phyloP scores from a whole-genome alignment of 371 early-diverging fungal genomes.

The Rhizopus arrhizus region DNA sequence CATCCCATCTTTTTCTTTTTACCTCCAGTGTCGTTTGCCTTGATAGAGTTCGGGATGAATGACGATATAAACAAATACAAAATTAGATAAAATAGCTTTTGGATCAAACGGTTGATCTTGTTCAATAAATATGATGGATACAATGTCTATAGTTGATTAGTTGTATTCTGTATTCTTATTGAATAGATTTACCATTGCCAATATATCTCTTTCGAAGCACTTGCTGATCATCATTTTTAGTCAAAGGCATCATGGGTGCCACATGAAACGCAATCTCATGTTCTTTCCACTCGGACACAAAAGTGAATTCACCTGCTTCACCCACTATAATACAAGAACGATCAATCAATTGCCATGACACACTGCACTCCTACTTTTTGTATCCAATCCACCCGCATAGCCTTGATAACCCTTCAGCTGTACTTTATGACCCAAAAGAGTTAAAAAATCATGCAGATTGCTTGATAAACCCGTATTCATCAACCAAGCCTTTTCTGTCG shows the following conservation, averaged over 20 bases:
- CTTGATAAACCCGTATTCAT: slow-evolving; percentile 64
- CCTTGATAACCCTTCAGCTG: slow-evolving; percentile 76
- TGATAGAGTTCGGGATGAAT: slow-evolving; percentile 48
- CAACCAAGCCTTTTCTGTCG: slow-evolving; percentile 79
- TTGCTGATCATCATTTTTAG: slow-evolving; percentile 72
- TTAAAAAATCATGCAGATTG: slow-evolving; percentile 65
- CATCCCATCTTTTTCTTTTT: neutral
- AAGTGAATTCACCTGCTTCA: slow-evolving; percentile 73
- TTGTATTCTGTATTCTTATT: too few species aligned
- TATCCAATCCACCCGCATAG: slow-evolving; percentile 84
- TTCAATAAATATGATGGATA: slow-evolving; percentile 72
- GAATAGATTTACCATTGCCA: slow-evolving; percentile 69
- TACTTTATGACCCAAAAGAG: slow-evolving; percentile 72
- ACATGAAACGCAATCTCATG: slow-evolving; percentile 88
- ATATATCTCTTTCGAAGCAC: slow-evolving; percentile 82
- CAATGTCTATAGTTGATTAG: slow-evolving; percentile 69
- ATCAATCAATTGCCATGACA: neutral
- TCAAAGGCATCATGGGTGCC: slow-evolving; percentile 73
- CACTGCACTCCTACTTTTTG: slow-evolving; percentile 57
- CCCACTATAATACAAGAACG: slow-evolving; percentile 35
- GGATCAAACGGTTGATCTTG: slow-evolving; percentile 62
- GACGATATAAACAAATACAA: slow-evolving; percentile 71
- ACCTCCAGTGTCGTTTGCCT: slow-evolving; percentile 44
- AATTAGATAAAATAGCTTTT: slow-evolving; percentile 65
- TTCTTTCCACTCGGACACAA: slow-evolving; percentile 75